Evolutionary conservation across 148 eudicot genomes (phyloP).

Genomic region (Chenopodium formosanum): DNA sequence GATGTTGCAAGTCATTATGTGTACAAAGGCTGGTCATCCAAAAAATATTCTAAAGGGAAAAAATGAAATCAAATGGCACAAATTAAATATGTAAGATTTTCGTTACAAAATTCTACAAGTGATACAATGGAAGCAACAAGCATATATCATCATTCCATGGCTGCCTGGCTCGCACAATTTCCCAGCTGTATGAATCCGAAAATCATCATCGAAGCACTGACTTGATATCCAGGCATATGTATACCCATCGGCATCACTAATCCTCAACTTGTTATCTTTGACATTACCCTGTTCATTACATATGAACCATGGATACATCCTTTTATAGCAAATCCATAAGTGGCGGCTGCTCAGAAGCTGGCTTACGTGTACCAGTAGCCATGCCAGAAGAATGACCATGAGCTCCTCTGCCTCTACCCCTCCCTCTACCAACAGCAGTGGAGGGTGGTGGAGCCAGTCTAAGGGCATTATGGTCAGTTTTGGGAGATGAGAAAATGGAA

Average conservation of each 20-base stretch:
- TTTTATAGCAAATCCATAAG: constrained; percentile 72
- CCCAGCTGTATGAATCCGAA: constrained; percentile 13
- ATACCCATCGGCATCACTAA: background rate
- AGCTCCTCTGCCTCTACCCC: constrained; percentile 79
- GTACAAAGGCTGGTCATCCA: constrained; percentile 7
- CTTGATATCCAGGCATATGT: background rate
- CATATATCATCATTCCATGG: background rate
- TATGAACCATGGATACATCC: background rate
- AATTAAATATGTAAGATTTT: background rate
- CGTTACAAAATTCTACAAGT: constrained; percentile 13
- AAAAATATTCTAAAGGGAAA: background rate
- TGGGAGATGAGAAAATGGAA: constrained; percentile 65
- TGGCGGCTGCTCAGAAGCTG: constrained; percentile 70
- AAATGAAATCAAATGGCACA: constrained; percentile 14
- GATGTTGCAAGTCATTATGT: background rate
- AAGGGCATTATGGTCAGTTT: constrained; percentile 55
- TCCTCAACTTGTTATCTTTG: background rate
- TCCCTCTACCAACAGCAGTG: constrained; percentile 75
- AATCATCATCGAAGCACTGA: background rate
- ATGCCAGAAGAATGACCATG: constrained; percentile 45
- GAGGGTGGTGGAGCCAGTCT: constrained; percentile 92
- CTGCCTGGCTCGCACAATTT: constrained; percentile 1
- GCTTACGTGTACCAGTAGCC: constrained; percentile 32
- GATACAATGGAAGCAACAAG: constrained; percentile 18
- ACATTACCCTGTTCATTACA: constrained; percentile 2